Evolutionary conservation across 768 basidiomycete species (phyloP), one percentile per base, ranked within the genome.

Genomic region (Brasilioporus rufonigricans): DNA sequence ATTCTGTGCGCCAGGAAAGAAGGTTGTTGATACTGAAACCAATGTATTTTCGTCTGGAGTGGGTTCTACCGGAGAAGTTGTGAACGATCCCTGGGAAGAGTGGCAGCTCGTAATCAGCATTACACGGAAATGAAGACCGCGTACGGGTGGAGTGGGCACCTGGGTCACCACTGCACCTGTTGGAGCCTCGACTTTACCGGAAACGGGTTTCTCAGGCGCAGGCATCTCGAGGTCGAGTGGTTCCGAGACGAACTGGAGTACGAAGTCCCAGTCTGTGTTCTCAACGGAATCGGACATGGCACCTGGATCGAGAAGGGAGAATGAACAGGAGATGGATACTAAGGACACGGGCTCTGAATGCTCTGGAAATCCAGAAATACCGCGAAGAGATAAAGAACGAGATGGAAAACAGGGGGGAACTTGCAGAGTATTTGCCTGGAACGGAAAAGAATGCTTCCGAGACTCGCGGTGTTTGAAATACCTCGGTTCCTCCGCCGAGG

Each of bases 11-110:
- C 81, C 83, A 3, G 90, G 89, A 63, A 80, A 85, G 72, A 92
- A 93, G 0, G 89, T 89, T 26, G 91, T 93, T 16, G 89, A 91
- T 33, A 93, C 83, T 1, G 89, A 89, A 52, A 92, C 85, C 49
- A 77, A 73, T 3, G 76, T 71, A 44, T 70, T 79, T 59, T 78
- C 77, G 71, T 82, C 66, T 18, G 52, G 36, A 16, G 69, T 52
- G 18, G 72, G 65, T 35, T 67, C 65, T 7, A 45, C 58, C 9
- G 72, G 73, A 13, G 75, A 72, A n/a, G 68, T 62, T 13, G 61
- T 60, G 40, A 68, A 65, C 0, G 73, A 74, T 48, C 58, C 65
- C 74, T 76, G 46, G 38, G 18, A 38, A 18, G 47, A 31, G 38
- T 47, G 41, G 35, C 29, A 32, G 31, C 35, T 55, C 29, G 51